Evolutionary conservation across 768 basidiomycete species (phyloP).

Genomic region (Pulveroboletus sp.): DNA sequence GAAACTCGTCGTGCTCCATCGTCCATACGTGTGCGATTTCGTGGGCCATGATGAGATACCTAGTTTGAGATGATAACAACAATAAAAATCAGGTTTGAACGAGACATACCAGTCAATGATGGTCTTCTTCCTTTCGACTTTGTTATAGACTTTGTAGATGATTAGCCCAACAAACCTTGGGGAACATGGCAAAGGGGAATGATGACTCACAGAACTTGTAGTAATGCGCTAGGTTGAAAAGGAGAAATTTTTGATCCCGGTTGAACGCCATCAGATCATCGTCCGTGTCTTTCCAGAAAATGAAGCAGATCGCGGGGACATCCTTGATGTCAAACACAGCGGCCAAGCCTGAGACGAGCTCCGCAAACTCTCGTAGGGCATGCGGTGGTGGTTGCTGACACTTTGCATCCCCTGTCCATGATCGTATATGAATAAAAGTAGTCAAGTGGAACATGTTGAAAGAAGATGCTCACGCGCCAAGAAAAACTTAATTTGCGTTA

Average conservation of each 20-base stretch:
- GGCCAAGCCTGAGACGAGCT: constrained; percentile 2
- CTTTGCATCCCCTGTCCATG: background rate
- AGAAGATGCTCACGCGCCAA: constrained; percentile 9
- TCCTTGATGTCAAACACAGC: background rate
- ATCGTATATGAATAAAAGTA: background rate
- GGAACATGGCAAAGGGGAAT: no score
- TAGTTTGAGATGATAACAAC: background rate
- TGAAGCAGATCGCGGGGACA: background rate
- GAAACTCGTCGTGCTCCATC: constrained; percentile 24
- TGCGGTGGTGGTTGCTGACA: background rate
- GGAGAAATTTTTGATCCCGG: constrained; percentile 5
- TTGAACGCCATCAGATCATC: constrained; percentile 19
- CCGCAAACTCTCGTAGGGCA: constrained; percentile 1
- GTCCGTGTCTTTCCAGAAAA: constrained; percentile 17
- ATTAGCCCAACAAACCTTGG: no score
- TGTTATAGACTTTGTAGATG: background rate
- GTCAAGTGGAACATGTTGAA: no score
- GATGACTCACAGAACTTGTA: constrained; percentile 3
- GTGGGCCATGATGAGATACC: constrained; percentile 28
- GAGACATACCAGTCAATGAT: constrained; percentile 9
- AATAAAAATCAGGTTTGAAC: background rate
- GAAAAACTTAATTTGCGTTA: constrained; percentile 5
- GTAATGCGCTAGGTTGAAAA: constrained; percentile 13
- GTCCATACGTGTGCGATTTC: constrained; percentile 25
- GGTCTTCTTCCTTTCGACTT: constrained; percentile 1